Conservation (phyloP, 169 alveolate species). For the Plasmodium vivax region DNA sequence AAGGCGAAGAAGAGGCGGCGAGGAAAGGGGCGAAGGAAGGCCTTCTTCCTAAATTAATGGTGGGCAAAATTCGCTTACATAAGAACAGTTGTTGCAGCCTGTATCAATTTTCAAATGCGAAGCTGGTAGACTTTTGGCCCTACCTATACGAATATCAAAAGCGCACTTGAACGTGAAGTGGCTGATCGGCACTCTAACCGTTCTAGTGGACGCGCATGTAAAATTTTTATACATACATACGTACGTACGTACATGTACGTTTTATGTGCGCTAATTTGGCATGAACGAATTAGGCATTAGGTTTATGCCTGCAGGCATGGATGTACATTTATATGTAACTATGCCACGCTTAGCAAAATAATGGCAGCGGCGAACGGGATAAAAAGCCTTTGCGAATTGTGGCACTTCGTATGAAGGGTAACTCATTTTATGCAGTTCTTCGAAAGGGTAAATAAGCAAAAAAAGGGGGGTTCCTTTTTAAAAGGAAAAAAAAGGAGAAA, state of each 20-base stretch:
- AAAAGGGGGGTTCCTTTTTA: background rate
- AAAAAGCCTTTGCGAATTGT: background rate
- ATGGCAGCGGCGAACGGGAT: background rate
- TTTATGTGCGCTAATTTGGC: background rate
- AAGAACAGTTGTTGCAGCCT: background rate
- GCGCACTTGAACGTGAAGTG: background rate
- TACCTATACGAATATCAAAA: background rate
- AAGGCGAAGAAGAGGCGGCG: background rate
- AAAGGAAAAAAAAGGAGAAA: background rate
- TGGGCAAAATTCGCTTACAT: background rate
- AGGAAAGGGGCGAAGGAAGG: background rate
- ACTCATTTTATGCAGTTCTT: background rate
- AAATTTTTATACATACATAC: background rate
- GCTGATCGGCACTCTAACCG: background rate
- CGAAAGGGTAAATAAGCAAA: background rate
- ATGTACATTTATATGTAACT: background rate
- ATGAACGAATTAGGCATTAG: background rate
- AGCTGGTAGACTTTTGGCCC: background rate
- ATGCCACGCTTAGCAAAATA: background rate
- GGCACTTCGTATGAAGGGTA: background rate
- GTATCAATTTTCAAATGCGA: background rate
- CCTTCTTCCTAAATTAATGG: background rate
- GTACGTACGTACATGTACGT: background rate
- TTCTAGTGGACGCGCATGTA: background rate
- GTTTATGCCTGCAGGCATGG: background rate